A percentile compares a stretch with the other conserved stretches of the same genome.
Conservation (phyloP, 2,329 filamentous ascomycete genomes). For the Aspergillus clavatus region DNA sequence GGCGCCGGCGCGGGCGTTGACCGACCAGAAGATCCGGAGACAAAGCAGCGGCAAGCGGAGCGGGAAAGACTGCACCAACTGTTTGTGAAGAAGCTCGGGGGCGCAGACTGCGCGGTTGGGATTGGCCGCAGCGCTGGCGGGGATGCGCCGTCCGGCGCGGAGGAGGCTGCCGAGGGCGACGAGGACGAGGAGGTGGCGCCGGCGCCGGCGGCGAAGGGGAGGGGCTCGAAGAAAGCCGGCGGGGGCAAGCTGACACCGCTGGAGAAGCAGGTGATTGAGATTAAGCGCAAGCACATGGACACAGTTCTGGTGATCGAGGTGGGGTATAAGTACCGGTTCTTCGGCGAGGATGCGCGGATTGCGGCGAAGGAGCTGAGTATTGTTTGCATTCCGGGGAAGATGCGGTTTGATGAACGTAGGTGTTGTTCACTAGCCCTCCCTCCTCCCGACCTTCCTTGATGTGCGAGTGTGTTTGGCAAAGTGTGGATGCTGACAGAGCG, state of each 20-base stretch:
- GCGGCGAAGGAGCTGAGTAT: conserved; percentile 90
- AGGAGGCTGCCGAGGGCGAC: conserved; percentile 57
- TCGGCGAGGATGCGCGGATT: conserved; percentile 85
- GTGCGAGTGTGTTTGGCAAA: no score
- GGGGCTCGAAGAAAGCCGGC: conserved; percentile 59
- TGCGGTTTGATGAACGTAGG: conserved; percentile 83
- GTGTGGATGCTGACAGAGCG: no score
- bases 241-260: conserved; percentile 87
- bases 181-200: conserved; percentile 48
- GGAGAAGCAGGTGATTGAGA: conserved; percentile 88
- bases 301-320: conserved; percentile 90
- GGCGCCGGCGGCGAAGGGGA: conserved; percentile 42
- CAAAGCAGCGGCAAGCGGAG: conserved; percentile 50
- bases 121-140: conserved; percentile 58
- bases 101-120: conserved; percentile 71
- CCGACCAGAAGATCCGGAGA: conserved; percentile 38
- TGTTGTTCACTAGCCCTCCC: conserved; percentile 16
- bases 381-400: conserved; percentile 93
- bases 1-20: conserved; percentile 34
- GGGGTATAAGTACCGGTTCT: conserved; percentile 96
- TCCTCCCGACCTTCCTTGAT: no score
- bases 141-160: conserved; percentile 48
- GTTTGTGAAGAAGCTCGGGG: conserved; percentile 86
- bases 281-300: conserved; percentile 87
- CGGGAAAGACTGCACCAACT: conserved; percentile 72